These are phyloP conservation scores for Zangia roseola DNA, from an alignment of 768 basidiomycete species.

Conservation along the genomic window DNA sequence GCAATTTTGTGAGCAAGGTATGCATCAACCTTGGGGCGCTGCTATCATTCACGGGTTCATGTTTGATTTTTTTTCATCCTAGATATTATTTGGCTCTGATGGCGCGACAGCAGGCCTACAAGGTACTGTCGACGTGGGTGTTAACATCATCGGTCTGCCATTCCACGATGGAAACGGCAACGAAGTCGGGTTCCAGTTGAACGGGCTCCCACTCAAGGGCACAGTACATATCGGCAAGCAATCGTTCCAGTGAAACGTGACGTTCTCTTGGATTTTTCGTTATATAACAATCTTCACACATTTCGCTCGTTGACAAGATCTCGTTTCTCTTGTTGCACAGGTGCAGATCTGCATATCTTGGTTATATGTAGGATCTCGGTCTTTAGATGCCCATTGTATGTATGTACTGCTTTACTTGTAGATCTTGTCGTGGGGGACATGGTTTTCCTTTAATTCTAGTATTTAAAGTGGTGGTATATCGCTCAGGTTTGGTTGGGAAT, in stretches of 20 bases:
- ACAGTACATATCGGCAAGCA: conserved; percentile 67
- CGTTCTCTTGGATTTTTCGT: not conserved
- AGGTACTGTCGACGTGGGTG: conserved; percentile 60
- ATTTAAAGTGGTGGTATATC: too few species aligned
- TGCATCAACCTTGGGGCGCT: not conserved
- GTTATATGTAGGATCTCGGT: conserved; percentile 4
- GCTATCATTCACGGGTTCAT: not conserved
- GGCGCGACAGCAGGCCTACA: conserved; percentile 70
- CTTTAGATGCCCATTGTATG: conserved; percentile 3
- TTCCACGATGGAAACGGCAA: conserved; percentile 39
- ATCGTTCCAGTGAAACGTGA: conserved; percentile 3
- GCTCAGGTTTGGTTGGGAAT: too few species aligned
- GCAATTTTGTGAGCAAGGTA: conserved; percentile 76
- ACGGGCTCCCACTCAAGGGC: conserved; percentile 65
- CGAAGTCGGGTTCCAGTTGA: conserved; percentile 52
- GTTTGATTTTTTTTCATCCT: not conserved
- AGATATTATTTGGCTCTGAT: conserved; percentile 68
- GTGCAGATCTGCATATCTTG: conserved; percentile 11
- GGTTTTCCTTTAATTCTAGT: not conserved
- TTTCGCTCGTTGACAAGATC: conserved; percentile 5
- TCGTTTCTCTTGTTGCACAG: not conserved
- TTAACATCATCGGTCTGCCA: conserved; percentile 61
- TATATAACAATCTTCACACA: not conserved
- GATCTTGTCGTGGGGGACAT: conserved; percentile 6
- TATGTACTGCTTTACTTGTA: conserved; percentile 20